Base-by-base conservation (phyloP, 768 basidiomycete species). In the Obba rivulosa region DNA sequence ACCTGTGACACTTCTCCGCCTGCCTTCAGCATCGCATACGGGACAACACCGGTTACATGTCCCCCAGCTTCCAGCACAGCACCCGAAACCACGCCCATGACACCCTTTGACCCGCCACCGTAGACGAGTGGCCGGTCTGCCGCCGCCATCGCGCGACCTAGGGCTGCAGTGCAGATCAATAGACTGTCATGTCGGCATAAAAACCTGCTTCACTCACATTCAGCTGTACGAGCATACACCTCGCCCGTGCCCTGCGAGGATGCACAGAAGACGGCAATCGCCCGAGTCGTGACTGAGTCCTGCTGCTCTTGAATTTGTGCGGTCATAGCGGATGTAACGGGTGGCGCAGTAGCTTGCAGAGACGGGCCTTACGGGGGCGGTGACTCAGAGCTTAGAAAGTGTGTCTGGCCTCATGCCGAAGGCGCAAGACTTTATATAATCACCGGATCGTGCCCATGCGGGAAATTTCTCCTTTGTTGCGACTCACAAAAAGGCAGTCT, bases 191-290 rank as follows among this genome's bases (percentile, higher is more conserved):
- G 8, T 9, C 24, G 10, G 41, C 20, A 9, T 21, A 18, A 9
- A n/a, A 16, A 38, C n/a, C 16, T 8, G n/a, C 9, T 5, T 4
- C 11, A 74, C 87, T 55, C 53, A 89, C 89, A 89, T 34, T 66
- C 49, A 1, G 92, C 92, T 13, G 92, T 89, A 17, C 71, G 64
- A 21, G 73, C 66, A 61, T 79, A 92, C 2, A 81, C 81, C 9
- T 75, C 67, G 43, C 76, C 68, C 28, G 69, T 77, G 21, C 92
- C 92, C 0, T 73, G 58, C 0, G 82, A 86, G 0, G 92, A 86
- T 8, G 81, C 93, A 61, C 93, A 95, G 58, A 87, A 92, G 4
- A 92, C 90, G 3, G 86, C 83, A n/a, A 89, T 73, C 5, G 78
- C 75, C 38, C 48, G 45, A 37, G 48, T n/a, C 34, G 46, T 38